Base-by-base conservation (phyloP, 2,329 filamentous ascomycete species). In the Basipetospora chlamydospora region DNA sequence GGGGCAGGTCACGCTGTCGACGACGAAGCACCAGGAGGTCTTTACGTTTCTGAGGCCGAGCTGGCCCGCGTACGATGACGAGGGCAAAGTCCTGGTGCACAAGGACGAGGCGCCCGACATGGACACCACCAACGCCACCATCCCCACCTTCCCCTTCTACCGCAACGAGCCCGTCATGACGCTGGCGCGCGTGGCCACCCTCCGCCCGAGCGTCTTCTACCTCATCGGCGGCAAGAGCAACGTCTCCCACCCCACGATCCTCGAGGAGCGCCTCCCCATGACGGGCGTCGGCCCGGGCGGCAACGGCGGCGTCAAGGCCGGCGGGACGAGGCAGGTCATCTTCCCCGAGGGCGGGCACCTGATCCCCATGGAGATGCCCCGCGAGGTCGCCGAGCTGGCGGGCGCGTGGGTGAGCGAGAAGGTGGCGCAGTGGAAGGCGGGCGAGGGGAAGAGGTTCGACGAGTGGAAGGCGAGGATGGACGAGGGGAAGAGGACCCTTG, bases 11-110 rank as follows among this genome's bases (percentile, higher is more conserved):
- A 88, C 84, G 0, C 65, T 90, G 3, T 71, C 73, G 2, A 96
- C 88, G 1, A 79, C 84, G 1, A 85, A 87, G 48, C 81, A 93
- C 54, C 84, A 94, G 51, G 85, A 93, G 15, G 21, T 90, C 39
- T 78, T 84, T 49, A 85, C 77, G 1, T 90, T 80, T 52, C 58
- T 82, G 43, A 70, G 80, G 0, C 71, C 76, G 0, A 70, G 70
- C 40, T 73, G 57, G 52, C 56, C 59, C 6, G 61, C 61, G 42
- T 53, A 59, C 33, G 56, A 60, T 41, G 36, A 48, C 0, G 43
- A 55, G 4, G 61, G 59, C 15, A 51, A 53, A 10, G 46, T 43
- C 2, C 41, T 67, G 21, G 41, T 70, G 6, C 52, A 64, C 38
- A 55, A 52, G 1, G 48, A 56, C 31, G 49, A 53, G 25, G 45